Percentiles rank a stretch among this genome's conserved stretches.
Conservation (phyloP, 192 early-diverging fungal species). For the Anaeromyces robustus region DNA sequence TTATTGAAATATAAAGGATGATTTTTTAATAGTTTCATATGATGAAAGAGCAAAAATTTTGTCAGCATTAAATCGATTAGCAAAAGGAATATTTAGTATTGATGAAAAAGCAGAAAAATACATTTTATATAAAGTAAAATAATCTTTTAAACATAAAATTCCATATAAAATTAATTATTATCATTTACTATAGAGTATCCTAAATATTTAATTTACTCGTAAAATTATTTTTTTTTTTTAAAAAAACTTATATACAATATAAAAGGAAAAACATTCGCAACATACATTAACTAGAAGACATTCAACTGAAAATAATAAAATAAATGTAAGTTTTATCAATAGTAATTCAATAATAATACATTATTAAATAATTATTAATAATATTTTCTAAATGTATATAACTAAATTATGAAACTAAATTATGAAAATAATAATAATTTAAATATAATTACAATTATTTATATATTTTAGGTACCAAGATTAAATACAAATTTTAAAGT, state of each 20-base stretch:
- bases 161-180: too few species aligned
- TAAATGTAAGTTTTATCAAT: background rate
- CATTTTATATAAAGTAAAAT: background rate
- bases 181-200: too few species aligned
- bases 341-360: too few species aligned
- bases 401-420: too few species aligned
- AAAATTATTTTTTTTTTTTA: too few species aligned
- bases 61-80: background rate
- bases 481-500: background rate
- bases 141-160: background rate
- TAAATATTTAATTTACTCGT: too few species aligned
- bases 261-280: background rate
- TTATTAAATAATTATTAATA: too few species aligned
- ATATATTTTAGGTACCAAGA: background rate
- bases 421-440: background rate
- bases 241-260: too few species aligned
- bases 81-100: background rate
- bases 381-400: too few species aligned
- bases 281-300: background rate
- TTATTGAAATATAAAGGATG: background rate
- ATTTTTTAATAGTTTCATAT: background rate
- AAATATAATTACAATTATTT: too few species aligned
- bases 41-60: background rate
- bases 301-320: background rate
- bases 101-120: background rate